A percentile compares a stretch with the other conserved stretches of the same genome.
phyloP scores from a whole-genome alignment of 257 asterid genomes.

The Misopates orontium region DNA sequence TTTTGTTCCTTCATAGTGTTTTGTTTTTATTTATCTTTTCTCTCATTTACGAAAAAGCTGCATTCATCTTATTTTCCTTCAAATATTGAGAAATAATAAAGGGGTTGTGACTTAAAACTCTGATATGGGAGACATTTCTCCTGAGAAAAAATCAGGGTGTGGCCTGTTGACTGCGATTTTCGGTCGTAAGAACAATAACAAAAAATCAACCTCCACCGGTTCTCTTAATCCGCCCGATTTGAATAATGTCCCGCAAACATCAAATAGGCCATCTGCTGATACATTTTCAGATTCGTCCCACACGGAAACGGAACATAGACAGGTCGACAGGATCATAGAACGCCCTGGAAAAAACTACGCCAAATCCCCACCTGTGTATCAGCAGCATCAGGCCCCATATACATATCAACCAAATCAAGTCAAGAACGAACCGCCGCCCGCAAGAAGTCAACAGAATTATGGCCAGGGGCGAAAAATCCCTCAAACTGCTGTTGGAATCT shows the following conservation, averaged over 20 bases:
- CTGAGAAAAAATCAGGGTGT: conserved; percentile 75
- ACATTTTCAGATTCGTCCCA: conserved; percentile 23
- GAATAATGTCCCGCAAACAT: conserved; percentile 30
- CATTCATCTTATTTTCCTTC: neutral
- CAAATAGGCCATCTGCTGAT: conserved; percentile 41
- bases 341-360: conserved; percentile 60
- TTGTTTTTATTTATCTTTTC: neutral
- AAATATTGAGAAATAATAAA: neutral
- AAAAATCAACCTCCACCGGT: conserved; percentile 53
- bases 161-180: conserved; percentile 69
- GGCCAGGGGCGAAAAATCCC: conserved; percentile 43
- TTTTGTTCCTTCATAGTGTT: conserved; percentile 17
- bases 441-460: conserved; percentile 33
- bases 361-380: conserved; percentile 39
- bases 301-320: conserved; percentile 20
- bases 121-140: conserved; percentile 64
- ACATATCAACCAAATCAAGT: conserved; percentile 26
- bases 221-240: conserved; percentile 37
- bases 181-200: conserved; percentile 60
- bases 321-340: conserved; percentile 52
- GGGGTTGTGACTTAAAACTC: neutral
- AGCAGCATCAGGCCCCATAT: conserved; percentile 29
- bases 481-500: conserved; percentile 45
- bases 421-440: conserved; percentile 6
- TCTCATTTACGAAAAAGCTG: no score